Evolutionary conservation across 768 basidiomycete genomes (phyloP).

Genomic region (Boletus subparvulus): DNA sequence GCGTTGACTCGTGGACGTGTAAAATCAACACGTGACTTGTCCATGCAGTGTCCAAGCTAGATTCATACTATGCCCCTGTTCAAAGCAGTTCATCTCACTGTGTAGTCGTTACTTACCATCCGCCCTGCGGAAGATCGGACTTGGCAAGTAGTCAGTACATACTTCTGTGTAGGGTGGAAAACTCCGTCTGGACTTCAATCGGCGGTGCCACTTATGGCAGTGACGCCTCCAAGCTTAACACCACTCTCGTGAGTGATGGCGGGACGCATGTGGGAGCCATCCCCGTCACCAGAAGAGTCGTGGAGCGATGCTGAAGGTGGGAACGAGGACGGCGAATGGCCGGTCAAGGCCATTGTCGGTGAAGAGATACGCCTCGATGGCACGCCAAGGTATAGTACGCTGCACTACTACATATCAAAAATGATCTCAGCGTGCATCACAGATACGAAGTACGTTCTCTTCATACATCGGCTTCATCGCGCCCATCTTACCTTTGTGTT

Average conservation of each 20-base stretch:
- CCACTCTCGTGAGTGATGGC: neutral
- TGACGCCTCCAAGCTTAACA: neutral
- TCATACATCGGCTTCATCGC: neutral
- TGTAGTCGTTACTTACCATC: no score
- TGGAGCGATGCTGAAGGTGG: conserved; percentile 35
- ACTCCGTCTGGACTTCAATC: no score
- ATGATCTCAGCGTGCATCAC: conserved; percentile 8
- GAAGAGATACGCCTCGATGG: conserved; percentile 34
- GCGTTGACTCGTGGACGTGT: conserved; percentile 12
- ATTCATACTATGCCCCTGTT: no score
- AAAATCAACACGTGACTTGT: conserved; percentile 26
- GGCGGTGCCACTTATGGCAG: neutral
- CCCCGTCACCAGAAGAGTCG: conserved; percentile 29
- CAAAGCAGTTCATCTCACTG: no score
- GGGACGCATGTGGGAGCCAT: conserved; percentile 26
- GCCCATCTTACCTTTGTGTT: neutral
- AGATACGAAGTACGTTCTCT: conserved; percentile 33
- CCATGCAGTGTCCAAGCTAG: neutral
- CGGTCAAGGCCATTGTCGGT: conserved; percentile 28
- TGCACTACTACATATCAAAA: neutral
- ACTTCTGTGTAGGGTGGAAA: no score
- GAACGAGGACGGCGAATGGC: conserved; percentile 34
- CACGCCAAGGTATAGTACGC: conserved; percentile 22
- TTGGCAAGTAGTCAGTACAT: no score
- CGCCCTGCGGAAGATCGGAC: no score